A percentile compares a stretch with the other conserved stretches of the same genome.
Evolutionary conservation across 2,329 filamentous ascomycete species (phyloP).

Genomic region (Podosphaera leucotricha): DNA sequence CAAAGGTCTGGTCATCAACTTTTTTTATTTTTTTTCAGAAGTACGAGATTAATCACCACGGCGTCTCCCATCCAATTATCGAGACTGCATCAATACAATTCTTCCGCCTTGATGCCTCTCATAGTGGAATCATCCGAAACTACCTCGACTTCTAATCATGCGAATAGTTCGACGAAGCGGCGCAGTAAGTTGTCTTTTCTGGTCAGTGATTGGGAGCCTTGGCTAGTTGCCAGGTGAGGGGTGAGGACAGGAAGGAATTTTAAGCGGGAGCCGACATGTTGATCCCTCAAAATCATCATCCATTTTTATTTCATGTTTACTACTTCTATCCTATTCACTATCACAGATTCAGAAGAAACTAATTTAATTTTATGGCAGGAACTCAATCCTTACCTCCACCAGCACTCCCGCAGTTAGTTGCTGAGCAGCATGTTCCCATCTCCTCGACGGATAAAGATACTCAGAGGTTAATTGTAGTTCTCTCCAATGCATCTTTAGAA

Average conservation of each 20-base stretch:
- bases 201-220: neutral
- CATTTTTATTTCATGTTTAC: neutral
- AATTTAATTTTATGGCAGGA: constrained; percentile 25
- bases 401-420: constrained; percentile 70
- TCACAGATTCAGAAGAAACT: constrained; percentile 6
- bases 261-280: neutral
- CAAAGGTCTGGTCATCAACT: too few relatives aligned
- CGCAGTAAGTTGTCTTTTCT: neutral
- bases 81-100: too few relatives aligned
- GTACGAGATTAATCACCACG: too few relatives aligned
- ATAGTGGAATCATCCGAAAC: neutral
- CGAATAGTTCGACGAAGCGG: neutral
- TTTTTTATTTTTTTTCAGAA: too few relatives aligned
- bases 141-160: neutral
- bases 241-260: neutral
- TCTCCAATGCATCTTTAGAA: constrained; percentile 92
- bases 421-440: constrained; percentile 77
- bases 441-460: constrained; percentile 70
- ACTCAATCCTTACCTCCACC: constrained; percentile 92
- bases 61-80: too few relatives aligned
- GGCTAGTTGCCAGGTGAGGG: neutral
- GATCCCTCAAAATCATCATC: neutral
- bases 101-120: neutral
- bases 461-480: constrained; percentile 76
- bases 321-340: neutral